These are phyloP conservation scores for Salix udensis DNA, from an alignment of 345 rosid genomes.

Conservation along the genomic window DNA sequence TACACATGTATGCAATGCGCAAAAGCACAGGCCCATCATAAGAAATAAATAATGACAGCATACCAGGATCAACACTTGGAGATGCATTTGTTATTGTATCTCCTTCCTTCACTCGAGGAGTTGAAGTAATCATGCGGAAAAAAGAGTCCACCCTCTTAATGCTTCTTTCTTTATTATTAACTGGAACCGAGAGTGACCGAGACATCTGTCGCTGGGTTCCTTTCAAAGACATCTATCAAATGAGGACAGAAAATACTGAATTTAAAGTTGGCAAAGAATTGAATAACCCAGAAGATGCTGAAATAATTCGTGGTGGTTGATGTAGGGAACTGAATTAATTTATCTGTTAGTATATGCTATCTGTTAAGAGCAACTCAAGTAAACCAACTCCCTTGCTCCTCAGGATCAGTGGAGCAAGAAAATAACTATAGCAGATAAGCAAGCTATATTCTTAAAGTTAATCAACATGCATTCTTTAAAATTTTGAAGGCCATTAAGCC, in stretches of 20 bases:
- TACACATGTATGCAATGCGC: not conserved
- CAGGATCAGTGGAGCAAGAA: not conserved
- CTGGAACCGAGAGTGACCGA: slow-evolving; percentile 86
- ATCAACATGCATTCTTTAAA: not conserved
- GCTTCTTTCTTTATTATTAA: slow-evolving; percentile 55
- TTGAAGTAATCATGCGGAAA: slow-evolving; percentile 80
- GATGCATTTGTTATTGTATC: slow-evolving; percentile 37
- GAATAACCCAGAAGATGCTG: not conserved
- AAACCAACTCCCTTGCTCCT: not conserved
- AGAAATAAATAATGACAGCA: not conserved
- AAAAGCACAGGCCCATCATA: not conserved
- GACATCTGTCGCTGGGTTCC: slow-evolving; percentile 42
- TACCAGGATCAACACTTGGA: slow-evolving; percentile 45
- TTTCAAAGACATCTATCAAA: slow-evolving; percentile 32
- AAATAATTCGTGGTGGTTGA: not conserved
- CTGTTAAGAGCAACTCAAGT: not conserved
- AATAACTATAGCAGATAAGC: not conserved
- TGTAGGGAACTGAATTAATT: not conserved
- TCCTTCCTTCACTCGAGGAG: slow-evolving; percentile 74
- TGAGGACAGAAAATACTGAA: not conserved
- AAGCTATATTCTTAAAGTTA: not conserved
- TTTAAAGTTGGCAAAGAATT: not conserved
- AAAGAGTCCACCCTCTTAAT: slow-evolving; percentile 78
- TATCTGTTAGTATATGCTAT: not conserved
- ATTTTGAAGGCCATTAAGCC: not conserved